Base-by-base conservation (phyloP, 352 stramenopile species). In the Pythium brachiatum region DNA sequence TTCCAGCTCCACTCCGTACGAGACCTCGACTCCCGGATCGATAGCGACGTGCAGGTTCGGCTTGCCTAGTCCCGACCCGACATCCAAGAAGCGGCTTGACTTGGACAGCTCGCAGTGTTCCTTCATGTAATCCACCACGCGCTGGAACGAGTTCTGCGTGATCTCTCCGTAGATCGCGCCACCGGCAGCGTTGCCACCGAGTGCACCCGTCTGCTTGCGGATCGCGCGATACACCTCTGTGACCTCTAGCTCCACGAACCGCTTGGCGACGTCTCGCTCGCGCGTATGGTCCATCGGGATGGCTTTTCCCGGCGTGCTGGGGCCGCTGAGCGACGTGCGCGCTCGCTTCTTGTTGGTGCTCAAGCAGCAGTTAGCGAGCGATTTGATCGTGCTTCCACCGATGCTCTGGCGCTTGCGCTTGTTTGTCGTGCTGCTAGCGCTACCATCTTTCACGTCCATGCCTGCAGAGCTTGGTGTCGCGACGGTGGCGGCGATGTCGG, bases 121-220 rank as follows among this genome's bases (percentile, higher is more conserved):
- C 53, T 97, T 94, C 70, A 99, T 83, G 57, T 95, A 95, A 68
- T 99, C 93, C 0, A 98, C 83, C 55, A 99, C 92, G 43, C 96
- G 95, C 74, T 99, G 96, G 86, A 99, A 99, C 26, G 90, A 98
- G 29, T 88, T 89, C 44, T 97, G 86, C 13, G 97, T 99, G 63
- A 99, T 91, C 75, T 99, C 97, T 18, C 97, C 97, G 71, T 99
- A 99, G 67, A 99, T 99, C 23, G 96, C 94, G 27, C 97, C 97
- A 55, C 92, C 92, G 2, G 92, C 86, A 4, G 89, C 95, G 66
- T 99, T 99, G 18, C 96, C 96, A 25, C 96, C 96, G 25, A 99
- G 83, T 43, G 83, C 90, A 13, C 96, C 96, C 0, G 95, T 99
- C 47, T 96, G 74, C 69, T 98, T 98, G 46, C 89, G 86, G 52